Base-by-base conservation (phyloP, 768 basidiomycete genomes). In the Hypholoma fasciculare region DNA sequence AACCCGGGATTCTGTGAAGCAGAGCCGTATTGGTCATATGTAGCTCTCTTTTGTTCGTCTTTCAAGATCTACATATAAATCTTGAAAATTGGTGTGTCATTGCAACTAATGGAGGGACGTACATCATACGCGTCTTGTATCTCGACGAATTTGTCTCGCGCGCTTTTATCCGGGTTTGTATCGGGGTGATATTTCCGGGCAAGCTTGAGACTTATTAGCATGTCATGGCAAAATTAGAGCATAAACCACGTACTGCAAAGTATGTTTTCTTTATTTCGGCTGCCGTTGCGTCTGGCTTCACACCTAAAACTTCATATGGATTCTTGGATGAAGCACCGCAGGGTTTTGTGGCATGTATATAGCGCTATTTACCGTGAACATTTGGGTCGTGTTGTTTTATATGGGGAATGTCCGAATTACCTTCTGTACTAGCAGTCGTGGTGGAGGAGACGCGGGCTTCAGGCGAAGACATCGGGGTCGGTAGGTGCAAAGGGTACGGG, bases 141-240 rank as follows among this genome's bases (percentile, higher is more conserved):
- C 72, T 99, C 96, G 16, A 96, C 82, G 71, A 99, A 99, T 71
- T 92, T 93, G 61, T 91, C 92, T 65, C 93, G 88, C 0, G 96
- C 93, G 48, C 79, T 81, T 67, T 93, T 90, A 75, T 96, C 93
- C 42, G 94, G 90, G 74, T 95, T 98, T 12, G 95, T 95, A 69
- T 99, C 97, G 0, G 97, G 97, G 72, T 99, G 97, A 68, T 90
- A 97, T 79, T 98, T 96, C 60, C 96, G 91, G 16, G 97, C 97
- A 62, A 99, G 89, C 96, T 97, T 68, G 36, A 62, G 37, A 55
- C 13, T 5, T 59, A 56, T 53, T 65, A 65, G 60, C 55, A 56
- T 63, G 34, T 51, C 9, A 34, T 49, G 58, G 23, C 30, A n/a
- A 40, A 27, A 30, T 39, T 27, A 52, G 39, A 57, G 27, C 26